Conservation (phyloP, 2,329 filamentous ascomycete genomes). For the Tolypocladium nubicola region DNA sequence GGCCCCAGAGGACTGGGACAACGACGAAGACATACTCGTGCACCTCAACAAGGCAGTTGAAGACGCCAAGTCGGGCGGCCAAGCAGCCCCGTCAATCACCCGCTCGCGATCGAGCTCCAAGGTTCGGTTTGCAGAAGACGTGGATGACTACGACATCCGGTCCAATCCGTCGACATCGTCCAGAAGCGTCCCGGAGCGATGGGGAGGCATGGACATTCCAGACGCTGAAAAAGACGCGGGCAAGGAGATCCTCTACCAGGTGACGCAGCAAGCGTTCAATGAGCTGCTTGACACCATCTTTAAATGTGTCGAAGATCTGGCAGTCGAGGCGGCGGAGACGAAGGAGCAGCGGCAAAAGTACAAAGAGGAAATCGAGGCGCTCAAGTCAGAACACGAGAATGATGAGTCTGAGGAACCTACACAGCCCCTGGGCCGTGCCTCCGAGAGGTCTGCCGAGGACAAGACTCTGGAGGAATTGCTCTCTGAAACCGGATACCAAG, state of each 20-base stretch:
- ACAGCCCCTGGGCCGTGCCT: neutral
- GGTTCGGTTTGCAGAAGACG: constrained; percentile 64
- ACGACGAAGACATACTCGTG: constrained; percentile 45
- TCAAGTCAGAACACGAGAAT: constrained; percentile 21
- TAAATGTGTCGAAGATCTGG: constrained; percentile 65
- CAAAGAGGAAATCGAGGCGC: constrained; percentile 33
- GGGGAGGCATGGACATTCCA: constrained; percentile 69
- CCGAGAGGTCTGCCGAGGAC: constrained; percentile 8
- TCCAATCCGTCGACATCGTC: constrained; percentile 68
- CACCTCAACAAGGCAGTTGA: constrained; percentile 16
- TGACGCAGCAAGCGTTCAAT: constrained; percentile 84
- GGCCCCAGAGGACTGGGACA: constrained; percentile 53
- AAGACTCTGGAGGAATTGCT: constrained; percentile 27
- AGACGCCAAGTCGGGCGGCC: constrained; percentile 32
- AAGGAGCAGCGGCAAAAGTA: constrained; percentile 49
- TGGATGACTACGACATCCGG: constrained; percentile 56
- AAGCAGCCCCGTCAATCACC: constrained; percentile 12
- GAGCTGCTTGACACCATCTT: constrained; percentile 85
- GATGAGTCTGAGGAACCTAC: constrained; percentile 2
- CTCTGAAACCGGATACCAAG: constrained; percentile 30
- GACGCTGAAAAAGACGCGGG: constrained; percentile 74
- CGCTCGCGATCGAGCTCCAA: constrained; percentile 65
- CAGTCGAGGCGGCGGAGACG: constrained; percentile 56
- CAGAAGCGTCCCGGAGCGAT: constrained; percentile 59
- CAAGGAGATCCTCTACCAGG: constrained; percentile 81